A percentile compares a stretch with the other conserved stretches of the same genome.
Conservation (phyloP, 768 basidiomycete genomes). For the Gelatoporia subvermispora region DNA sequence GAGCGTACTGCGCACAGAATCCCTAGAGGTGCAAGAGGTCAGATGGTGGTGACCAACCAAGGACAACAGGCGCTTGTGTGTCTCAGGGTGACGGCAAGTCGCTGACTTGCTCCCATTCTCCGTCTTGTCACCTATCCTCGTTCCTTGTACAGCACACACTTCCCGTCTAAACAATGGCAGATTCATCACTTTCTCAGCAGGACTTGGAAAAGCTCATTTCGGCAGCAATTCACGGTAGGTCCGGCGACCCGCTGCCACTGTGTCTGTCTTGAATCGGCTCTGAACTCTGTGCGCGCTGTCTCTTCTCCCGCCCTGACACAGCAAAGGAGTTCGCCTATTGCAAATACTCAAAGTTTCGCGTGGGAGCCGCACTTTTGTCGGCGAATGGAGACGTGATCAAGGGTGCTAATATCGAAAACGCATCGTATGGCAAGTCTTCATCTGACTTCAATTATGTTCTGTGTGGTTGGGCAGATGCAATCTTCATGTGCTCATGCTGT, state of each 20-base stretch:
- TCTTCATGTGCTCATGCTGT: not conserved
- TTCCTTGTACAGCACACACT: no score
- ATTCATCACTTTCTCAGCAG: no score
- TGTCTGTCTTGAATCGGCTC: not conserved
- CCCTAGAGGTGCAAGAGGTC: no score
- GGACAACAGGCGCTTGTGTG: no score
- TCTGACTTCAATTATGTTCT: not conserved
- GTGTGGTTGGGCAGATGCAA: not conserved
- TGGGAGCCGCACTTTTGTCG: constrained; percentile 82
- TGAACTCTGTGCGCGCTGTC: not conserved
- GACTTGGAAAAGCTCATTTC: constrained; percentile 47
- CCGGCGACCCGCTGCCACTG: not conserved
- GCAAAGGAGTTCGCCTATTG: constrained; percentile 71
- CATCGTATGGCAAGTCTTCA: constrained; percentile 66
- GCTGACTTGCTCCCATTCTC: no score
- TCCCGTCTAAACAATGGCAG: no score
- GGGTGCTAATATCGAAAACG: constrained; percentile 93
- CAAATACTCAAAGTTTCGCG: constrained; percentile 89
- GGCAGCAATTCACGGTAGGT: constrained; percentile 55
- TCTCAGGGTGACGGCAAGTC: no score
- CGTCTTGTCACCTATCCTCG: no score
- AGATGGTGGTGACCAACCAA: no score
- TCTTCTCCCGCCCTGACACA: constrained; percentile 20
- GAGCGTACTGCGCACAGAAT: no score
- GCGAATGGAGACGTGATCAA: constrained; percentile 67